A percentile compares a stretch with the other conserved stretches of the same genome.
phyloP scores from a whole-genome alignment of 1,139 yeast genomes.

The Eremothecium cymbalariae region DNA sequence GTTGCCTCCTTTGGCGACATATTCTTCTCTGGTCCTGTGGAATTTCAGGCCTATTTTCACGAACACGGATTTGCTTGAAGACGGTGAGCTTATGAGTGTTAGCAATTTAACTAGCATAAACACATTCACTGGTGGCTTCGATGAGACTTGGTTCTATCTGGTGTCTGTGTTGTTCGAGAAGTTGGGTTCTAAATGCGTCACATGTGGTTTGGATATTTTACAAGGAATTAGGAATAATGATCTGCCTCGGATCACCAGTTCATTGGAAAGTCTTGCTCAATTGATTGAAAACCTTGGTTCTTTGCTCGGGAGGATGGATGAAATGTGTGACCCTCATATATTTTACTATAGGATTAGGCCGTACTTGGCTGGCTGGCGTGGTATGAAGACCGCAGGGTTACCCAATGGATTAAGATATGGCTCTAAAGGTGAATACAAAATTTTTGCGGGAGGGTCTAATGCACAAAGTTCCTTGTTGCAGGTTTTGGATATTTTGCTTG shows the following conservation, averaged over 20 bases:
- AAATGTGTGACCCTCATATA: constrained; percentile 90
- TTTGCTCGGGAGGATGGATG: constrained; percentile 75
- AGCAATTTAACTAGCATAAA: constrained; percentile 69
- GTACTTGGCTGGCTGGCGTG: constrained; percentile 88
- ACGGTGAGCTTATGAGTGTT: constrained; percentile 37
- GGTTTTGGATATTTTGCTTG: constrained; percentile 68
- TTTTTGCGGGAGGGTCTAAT: constrained; percentile 84
- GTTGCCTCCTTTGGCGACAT: constrained; percentile 80
- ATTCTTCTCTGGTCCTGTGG: constrained; percentile 85
- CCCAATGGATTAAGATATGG: constrained; percentile 76
- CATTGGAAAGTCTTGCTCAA: constrained; percentile 44
- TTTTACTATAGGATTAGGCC: constrained; percentile 85
- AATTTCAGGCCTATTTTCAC: constrained; percentile 58
- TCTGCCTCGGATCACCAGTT: constrained; percentile 20
- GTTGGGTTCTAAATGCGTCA: constrained; percentile 62
- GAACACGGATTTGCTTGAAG: constrained; percentile 33
- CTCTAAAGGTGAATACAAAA: constrained; percentile 47
- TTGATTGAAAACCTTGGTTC: constrained; percentile 69
- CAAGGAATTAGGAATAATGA: constrained; percentile 42
- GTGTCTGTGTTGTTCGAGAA: constrained; percentile 82
- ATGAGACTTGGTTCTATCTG: constrained; percentile 89
- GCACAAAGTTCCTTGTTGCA: constrained; percentile 90
- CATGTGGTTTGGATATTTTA: constrained; percentile 55
- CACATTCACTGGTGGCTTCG: constrained; percentile 85
- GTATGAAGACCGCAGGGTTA: constrained; percentile 82